Conservation (phyloP, 768 basidiomycete species). For the Termitomyces sp. region DNA sequence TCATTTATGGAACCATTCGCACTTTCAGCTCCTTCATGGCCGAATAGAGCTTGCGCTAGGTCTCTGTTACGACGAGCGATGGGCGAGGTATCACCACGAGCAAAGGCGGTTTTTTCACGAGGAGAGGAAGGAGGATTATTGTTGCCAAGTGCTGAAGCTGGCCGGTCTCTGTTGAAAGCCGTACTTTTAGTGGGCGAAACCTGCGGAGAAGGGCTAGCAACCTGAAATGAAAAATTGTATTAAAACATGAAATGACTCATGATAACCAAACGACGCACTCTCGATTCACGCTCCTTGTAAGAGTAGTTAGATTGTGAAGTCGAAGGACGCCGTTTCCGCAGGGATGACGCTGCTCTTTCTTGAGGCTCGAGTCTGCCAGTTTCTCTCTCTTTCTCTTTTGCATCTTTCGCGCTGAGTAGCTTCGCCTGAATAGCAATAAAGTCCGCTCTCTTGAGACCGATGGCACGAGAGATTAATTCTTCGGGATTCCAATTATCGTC, state of each 20-base stretch:
- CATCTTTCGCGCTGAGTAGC: conserved; percentile 59
- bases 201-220: conserved; percentile 57
- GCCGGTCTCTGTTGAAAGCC: conserved; percentile 26
- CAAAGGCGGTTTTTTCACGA: conserved; percentile 10
- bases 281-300: conserved; percentile 44
- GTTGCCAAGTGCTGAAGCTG: conserved; percentile 19
- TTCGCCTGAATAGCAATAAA: conserved; percentile 73
- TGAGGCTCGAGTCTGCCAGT: conserved; percentile 46
- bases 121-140: conserved; percentile 9
- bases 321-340: conserved; percentile 72
- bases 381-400: conserved; percentile 46
- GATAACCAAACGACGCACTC: conserved; percentile 17
- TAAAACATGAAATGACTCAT: conserved; percentile 2
- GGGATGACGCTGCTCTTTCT: conserved; percentile 59
- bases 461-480: conserved; percentile 59
- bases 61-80: conserved; percentile 66
- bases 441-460: conserved; percentile 69
- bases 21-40: conserved; percentile 34
- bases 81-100: conserved; percentile 37
- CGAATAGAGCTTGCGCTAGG: conserved; percentile 76
- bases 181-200: conserved; percentile 31
- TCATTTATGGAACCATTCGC: conserved; percentile 4
- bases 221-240: conserved; percentile 31
- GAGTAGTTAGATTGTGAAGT: conserved; percentile 83
- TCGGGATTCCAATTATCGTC: conserved; percentile 60